Conservation (phyloP, 2,329 filamentous ascomycete genomes). For the Leptosphaerulina australis region DNA sequence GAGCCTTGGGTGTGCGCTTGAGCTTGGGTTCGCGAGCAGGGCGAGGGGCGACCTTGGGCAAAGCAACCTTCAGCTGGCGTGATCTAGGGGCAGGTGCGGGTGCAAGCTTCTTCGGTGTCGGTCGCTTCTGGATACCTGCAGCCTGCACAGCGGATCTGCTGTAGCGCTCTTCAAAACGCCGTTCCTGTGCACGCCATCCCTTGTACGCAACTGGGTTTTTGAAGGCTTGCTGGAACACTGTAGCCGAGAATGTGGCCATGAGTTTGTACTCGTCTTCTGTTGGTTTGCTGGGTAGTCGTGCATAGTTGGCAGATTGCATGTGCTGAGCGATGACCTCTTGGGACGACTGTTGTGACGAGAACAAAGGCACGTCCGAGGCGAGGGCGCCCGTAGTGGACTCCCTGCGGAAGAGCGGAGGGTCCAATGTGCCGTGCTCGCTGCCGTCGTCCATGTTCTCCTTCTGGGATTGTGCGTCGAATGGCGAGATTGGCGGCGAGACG, state of each 20-base stretch:
- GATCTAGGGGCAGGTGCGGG: slow-evolving; percentile 44
- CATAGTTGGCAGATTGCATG: slow-evolving; percentile 43
- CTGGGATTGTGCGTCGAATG: slow-evolving; percentile 43
- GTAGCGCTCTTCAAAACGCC: slow-evolving; percentile 57
- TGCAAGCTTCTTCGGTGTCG: slow-evolving; percentile 45
- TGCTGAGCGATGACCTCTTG: slow-evolving; percentile 44
- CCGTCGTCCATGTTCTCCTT: slow-evolving; percentile 45
- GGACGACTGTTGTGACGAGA: slow-evolving; percentile 22
- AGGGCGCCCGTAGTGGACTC: slow-evolving; percentile 31
- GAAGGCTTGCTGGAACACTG: slow-evolving; percentile 39
- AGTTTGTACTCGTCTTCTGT: slow-evolving; percentile 48
- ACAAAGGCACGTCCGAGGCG: slow-evolving; percentile 44
- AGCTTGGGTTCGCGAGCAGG: slow-evolving; percentile 42
- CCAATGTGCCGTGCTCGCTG: slow-evolving; percentile 38
- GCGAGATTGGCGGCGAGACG: slow-evolving; percentile 50
- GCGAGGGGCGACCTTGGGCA: slow-evolving; percentile 41
- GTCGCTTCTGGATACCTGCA: slow-evolving; percentile 49
- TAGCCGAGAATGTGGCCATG: slow-evolving; percentile 40
- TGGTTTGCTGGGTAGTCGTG: slow-evolving; percentile 39
- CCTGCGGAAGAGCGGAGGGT: slow-evolving; percentile 45
- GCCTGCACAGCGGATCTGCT: slow-evolving; percentile 43
- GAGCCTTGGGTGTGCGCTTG: slow-evolving; percentile 45
- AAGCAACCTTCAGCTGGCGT: slow-evolving; percentile 43
- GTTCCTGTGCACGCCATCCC: slow-evolving; percentile 52
- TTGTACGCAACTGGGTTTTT: slow-evolving; percentile 48